Percentiles rank a stretch among this genome's conserved stretches.
These are phyloP conservation scores for Torulaspora gathmanii DNA, from an alignment of 805 yeast genomes.

Conservation along the genomic window DNA sequence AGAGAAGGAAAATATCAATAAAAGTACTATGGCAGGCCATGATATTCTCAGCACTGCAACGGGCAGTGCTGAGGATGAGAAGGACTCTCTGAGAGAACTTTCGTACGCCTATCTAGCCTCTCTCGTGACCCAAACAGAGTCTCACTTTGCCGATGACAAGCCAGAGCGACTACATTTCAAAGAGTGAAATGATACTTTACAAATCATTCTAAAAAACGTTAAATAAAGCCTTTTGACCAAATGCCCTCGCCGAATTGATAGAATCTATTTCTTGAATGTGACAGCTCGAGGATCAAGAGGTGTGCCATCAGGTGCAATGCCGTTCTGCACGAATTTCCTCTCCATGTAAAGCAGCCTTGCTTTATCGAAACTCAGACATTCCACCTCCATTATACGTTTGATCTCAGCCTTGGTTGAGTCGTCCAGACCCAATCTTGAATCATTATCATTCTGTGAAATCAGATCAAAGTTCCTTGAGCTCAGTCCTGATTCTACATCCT, in stretches of 20 bases:
- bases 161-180: slow-evolving; percentile 22
- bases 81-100: slow-evolving; percentile 6
- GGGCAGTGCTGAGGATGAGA: slow-evolving; percentile 2
- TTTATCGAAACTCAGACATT: slow-evolving; percentile 56
- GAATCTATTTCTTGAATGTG: slow-evolving; percentile 34
- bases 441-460: slow-evolving; percentile 43
- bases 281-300: slow-evolving; percentile 66
- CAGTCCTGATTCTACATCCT: slow-evolving; percentile 56
- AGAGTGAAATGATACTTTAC: neutral
- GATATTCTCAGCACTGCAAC: neutral
- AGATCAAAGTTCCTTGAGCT: slow-evolving; percentile 57
- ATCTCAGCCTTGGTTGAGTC: slow-evolving; percentile 49
- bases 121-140: slow-evolving; percentile 16
- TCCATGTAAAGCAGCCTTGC: slow-evolving; percentile 57
- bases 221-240: neutral
- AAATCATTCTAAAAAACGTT: neutral
- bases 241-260: neutral
- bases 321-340: slow-evolving; percentile 44
- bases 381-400: slow-evolving; percentile 48
- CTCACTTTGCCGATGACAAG: slow-evolving; percentile 14
- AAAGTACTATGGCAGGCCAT: neutral
- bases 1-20: neutral
- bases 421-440: slow-evolving; percentile 59
- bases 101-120: slow-evolving; percentile 45
- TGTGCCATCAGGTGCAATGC: slow-evolving; percentile 59